Base-by-base conservation (phyloP, 2,329 filamentous ascomycete genomes). In the Paraphaeosphaeria sporulosa region DNA sequence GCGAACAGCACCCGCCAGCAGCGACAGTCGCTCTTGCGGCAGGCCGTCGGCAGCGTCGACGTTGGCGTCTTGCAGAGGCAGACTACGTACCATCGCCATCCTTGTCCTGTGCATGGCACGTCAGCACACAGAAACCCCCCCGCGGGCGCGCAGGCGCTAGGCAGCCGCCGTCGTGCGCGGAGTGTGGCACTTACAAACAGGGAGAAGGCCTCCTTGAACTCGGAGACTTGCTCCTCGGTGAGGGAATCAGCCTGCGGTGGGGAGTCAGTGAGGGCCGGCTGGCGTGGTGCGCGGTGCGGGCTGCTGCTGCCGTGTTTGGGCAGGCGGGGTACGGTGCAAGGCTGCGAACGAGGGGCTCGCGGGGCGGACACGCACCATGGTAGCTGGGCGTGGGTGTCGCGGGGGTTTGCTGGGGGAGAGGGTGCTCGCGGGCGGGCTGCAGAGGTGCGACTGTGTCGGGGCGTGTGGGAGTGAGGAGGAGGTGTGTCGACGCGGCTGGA, bases 181-280 rank as follows among this genome's bases (percentile, higher is more conserved):
- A 40, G 23, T 27, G 17, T 46, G 47, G 62, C 58, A 89, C 95
- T 90, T 90, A 99, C 95, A 83, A 99, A 99, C 71, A 99, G 92
- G 81, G 95, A 99, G 85, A 99, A 99, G 58, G 95, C 95, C 86
- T 99, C 95, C 91, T 98, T 99, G 87, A 98, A 99, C 86, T 99
- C 95, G 80, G 95, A 98, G 81, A 99, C 95, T 88, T 99, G 95
- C 86, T 99, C 95, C 87, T 99, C 95, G 75, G 95, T 98, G 78
- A 99, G 90, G 82, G 94, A 94, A 81, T 99, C 95, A 81, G 94
- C 94, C 94, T 98, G 80, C 60, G 52, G 36, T 27, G 57, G 50
- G 10, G 9, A 43, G 73, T 78, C 61, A 78, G 76, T 30, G 23
- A 44, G 23, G 55, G 62, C 36, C 50, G 55, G 63, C 59, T 32